Base-by-base conservation (phyloP, 345 rosid genomes). In the Ailanthus altissimus region DNA sequence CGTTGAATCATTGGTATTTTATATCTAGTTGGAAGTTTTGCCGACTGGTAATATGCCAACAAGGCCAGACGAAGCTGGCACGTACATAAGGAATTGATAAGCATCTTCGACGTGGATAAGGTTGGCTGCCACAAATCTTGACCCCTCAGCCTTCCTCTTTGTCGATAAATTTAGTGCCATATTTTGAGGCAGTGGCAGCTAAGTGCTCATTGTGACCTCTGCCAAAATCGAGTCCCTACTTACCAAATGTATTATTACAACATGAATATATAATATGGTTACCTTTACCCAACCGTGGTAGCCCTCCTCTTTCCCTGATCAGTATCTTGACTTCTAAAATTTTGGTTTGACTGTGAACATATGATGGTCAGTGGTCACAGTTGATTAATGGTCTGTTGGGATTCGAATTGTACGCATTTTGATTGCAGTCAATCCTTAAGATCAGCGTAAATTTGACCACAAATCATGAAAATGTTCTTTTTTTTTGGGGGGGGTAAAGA, bases 161-260 rank as follows among this genome's bases (percentile, higher is more conserved):
- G 0, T 25, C 21, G 7, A n/a, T 71, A 49, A 49, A 2, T 50
- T 51, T 40, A n/a, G 60, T 72, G 20, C 40, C 26, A 58, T 12
- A n/a, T 23, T 74, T 46, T n/a, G 70, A 7, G 61, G 77, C 50
- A 50, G 21, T 5, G 77, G 32, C 70, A 63, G 70, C 77, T 63
- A 50, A 3, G 15, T 60, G n/a, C 5, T 53, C 47, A 20, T 4
- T 32, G 67, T 46, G 38, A 14, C 3, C 28, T 36, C 46, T 74
- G 58, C 50, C 26, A 7, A 40, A 15, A 7, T 15, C 2, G 25
- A 50, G 61, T 61, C 32, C 68, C 47, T 61, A 61, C 77, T 32
- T n/a, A 20, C 46, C 47, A 54, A 47, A 60, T 46, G 5, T 45
- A 42, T 58, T 8, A 23, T 40, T 43, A 58, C 8, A 56, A 58